Evolutionary conservation across 2,329 filamentous ascomycete species (phyloP).

Genomic region (Stachybotrys chlorohalonatus): DNA sequence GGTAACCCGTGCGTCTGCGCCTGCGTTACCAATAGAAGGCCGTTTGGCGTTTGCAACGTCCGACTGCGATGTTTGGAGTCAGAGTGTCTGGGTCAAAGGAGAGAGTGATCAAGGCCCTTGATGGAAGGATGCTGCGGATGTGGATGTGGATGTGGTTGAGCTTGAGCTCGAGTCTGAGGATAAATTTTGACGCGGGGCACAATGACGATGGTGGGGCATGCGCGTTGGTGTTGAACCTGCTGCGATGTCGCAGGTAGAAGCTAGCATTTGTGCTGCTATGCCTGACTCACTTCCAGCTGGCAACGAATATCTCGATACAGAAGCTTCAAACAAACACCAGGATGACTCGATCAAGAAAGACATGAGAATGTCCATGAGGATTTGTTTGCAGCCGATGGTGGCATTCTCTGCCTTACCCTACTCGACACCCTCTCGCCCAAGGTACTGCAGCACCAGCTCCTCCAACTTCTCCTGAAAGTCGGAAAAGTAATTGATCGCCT

Average conservation of each 20-base stretch:
- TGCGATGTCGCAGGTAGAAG: background rate
- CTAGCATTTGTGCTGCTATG: background rate
- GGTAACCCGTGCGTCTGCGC: background rate
- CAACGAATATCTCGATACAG: no score
- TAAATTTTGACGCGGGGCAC: background rate
- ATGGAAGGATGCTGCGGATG: no score
- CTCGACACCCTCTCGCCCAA: background rate
- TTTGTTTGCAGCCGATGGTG: no score
- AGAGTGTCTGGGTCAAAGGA: no score
- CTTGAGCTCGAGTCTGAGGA: background rate
- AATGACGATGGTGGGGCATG: background rate
- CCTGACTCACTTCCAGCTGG: no score
- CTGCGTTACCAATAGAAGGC: background rate
- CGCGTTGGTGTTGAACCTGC: background rate
- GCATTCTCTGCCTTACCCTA: no score
- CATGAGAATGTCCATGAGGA: no score
- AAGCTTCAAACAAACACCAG: no score
- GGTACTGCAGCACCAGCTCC: slow-evolving; percentile 21
- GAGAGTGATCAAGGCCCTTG: no score
- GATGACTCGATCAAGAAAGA: no score
- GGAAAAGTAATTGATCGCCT: slow-evolving; percentile 50
- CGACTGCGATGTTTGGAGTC: no score
- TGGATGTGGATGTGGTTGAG: background rate
- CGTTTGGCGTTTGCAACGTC: no score
- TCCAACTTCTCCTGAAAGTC: slow-evolving; percentile 46